A percentile compares a stretch with the other conserved stretches of the same genome.
phyloP scores from a whole-genome alignment of 2,329 filamentous ascomycete species.

The Ascochyta pisi region DNA sequence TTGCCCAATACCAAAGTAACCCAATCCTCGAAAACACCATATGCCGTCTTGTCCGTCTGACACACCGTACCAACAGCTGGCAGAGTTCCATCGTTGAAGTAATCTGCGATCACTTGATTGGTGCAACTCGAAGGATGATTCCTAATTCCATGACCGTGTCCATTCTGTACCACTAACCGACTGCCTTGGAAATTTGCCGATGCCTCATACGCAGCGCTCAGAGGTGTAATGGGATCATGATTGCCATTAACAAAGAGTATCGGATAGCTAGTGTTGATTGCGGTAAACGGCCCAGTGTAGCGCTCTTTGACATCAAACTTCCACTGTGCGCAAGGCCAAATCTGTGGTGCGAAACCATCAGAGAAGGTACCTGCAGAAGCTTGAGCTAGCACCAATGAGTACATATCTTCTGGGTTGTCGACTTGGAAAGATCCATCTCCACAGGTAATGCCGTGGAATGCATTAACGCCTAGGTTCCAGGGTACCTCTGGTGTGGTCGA shows the following conservation, averaged over 20 bases:
- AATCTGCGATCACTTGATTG: slow-evolving; percentile 14
- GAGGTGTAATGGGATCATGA: slow-evolving; percentile 26
- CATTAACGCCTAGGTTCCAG: slow-evolving; percentile 15
- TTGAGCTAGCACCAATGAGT: slow-evolving; percentile 17
- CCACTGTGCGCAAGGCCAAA: slow-evolving; percentile 27
- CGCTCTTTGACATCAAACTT: slow-evolving; percentile 24
- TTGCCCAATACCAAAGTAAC: background rate
- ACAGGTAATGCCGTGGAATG: slow-evolving; percentile 23
- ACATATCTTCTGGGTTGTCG: slow-evolving; percentile 19
- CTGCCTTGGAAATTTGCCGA: slow-evolving; percentile 21
- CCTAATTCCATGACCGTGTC: slow-evolving; percentile 17
- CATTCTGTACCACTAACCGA: slow-evolving; percentile 22
- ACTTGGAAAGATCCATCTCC: slow-evolving; percentile 21
- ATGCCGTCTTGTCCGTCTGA: slow-evolving; percentile 18
- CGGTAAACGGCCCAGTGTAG: slow-evolving; percentile 18
- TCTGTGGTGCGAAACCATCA: slow-evolving; percentile 16
- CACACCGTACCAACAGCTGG: slow-evolving; percentile 21
- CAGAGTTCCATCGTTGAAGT: slow-evolving; percentile 24
- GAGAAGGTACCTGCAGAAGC: slow-evolving; percentile 18
- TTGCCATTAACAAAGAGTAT: slow-evolving; percentile 24
- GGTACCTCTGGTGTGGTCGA: slow-evolving; percentile 16
- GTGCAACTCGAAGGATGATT: slow-evolving; percentile 20
- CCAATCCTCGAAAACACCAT: slow-evolving; percentile 7
- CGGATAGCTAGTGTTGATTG: slow-evolving; percentile 23
- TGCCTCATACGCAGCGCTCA: slow-evolving; percentile 24